phyloP scores from a whole-genome alignment of 2,329 filamentous ascomycete species.

The Hymenotorrendiella dingleyae region DNA sequence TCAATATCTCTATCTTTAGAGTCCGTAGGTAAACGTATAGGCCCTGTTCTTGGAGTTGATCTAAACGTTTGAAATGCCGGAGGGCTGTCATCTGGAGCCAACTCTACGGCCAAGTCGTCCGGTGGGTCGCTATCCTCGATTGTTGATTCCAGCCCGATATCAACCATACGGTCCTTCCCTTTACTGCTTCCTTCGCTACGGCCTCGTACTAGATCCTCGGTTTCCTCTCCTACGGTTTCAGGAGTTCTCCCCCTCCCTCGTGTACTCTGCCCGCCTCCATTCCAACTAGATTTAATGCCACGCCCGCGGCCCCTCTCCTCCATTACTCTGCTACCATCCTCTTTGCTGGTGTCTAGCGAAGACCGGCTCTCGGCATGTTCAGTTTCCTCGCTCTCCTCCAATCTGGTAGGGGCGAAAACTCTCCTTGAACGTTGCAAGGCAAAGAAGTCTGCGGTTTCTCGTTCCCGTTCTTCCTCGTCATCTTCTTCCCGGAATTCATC shows the following conservation, averaged over 20 bases:
- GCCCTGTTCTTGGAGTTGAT: slow-evolving; percentile 23
- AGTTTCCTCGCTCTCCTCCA: slow-evolving; percentile 80
- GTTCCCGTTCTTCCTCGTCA: slow-evolving; percentile 82
- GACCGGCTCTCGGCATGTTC: slow-evolving; percentile 63
- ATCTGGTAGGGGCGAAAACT: slow-evolving; percentile 75
- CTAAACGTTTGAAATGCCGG: slow-evolving; percentile 58
- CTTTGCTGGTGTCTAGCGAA: slow-evolving; percentile 48
- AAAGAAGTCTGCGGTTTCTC: slow-evolving; percentile 90
- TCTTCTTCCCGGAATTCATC: slow-evolving; percentile 92
- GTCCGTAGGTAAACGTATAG: slow-evolving; percentile 27
- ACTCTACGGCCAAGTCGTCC: slow-evolving; percentile 52
- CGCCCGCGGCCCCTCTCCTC: slow-evolving; percentile 40
- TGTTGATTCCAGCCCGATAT: slow-evolving; percentile 73
- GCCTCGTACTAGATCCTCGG: slow-evolving; percentile 23
- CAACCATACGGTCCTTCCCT: slow-evolving; percentile 67
- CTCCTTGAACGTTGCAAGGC: slow-evolving; percentile 84
- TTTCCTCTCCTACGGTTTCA: slow-evolving; percentile 33
- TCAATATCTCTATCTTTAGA: slow-evolving; percentile 20
- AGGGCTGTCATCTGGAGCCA: slow-evolving; percentile 45
- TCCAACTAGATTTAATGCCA: slow-evolving; percentile 61
- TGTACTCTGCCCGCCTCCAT: slow-evolving; percentile 36
- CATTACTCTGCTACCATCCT: slow-evolving; percentile 37
- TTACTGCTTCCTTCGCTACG: slow-evolving; percentile 34
- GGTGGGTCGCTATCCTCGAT: slow-evolving; percentile 55
- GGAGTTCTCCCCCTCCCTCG: slow-evolving; percentile 24